Percentiles rank a stretch among this genome's conserved stretches.
phyloP scores from a whole-genome alignment of 768 basidiomycete species.

The Kwoniella sp. region DNA sequence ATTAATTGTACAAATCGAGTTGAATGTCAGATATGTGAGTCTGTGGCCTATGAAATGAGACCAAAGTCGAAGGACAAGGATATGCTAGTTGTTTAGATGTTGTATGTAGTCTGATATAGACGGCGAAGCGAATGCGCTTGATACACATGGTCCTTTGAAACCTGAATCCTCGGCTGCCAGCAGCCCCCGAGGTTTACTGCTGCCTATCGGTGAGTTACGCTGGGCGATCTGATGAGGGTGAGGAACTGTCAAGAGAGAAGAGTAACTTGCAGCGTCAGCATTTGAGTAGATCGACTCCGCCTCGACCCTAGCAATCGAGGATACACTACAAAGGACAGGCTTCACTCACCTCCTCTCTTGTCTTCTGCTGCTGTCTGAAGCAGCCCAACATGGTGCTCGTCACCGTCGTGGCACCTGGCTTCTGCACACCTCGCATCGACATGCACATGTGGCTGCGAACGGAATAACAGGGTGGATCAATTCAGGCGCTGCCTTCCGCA shows the following conservation, averaged over 20 bases:
- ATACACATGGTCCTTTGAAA: no score
- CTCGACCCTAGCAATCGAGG: no score
- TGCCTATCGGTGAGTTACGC: slow-evolving; percentile 31
- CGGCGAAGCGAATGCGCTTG: no score
- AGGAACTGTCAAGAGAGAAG: slow-evolving; percentile 40
- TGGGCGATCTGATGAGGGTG: slow-evolving; percentile 53
- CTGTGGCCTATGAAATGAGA: slow-evolving; percentile 1
- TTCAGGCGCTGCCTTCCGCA: not conserved
- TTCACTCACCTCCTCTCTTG: slow-evolving; percentile 72
- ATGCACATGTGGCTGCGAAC: slow-evolving; percentile 87
- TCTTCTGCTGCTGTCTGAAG: slow-evolving; percentile 98
- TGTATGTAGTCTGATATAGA: not conserved
- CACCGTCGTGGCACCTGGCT: slow-evolving; percentile 91
- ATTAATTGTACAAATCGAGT: slow-evolving; percentile 9
- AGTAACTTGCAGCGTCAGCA: no score
- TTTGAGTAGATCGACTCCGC: no score
- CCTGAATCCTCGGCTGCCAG: no score
- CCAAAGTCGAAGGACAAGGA: not conserved
- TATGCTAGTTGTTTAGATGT: slow-evolving; percentile 4
- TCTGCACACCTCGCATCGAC: slow-evolving; percentile 99
- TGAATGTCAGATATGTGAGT: slow-evolving; percentile 12
- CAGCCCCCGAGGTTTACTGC: no score
- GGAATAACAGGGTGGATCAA: not conserved
- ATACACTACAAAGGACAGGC: not conserved
- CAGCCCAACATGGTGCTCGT: slow-evolving; percentile 98